Evolutionary conservation across 352 stramenopile species (phyloP), one percentile per base, ranked within the genome.

Genomic region (Aphanomyces invadans): DNA sequence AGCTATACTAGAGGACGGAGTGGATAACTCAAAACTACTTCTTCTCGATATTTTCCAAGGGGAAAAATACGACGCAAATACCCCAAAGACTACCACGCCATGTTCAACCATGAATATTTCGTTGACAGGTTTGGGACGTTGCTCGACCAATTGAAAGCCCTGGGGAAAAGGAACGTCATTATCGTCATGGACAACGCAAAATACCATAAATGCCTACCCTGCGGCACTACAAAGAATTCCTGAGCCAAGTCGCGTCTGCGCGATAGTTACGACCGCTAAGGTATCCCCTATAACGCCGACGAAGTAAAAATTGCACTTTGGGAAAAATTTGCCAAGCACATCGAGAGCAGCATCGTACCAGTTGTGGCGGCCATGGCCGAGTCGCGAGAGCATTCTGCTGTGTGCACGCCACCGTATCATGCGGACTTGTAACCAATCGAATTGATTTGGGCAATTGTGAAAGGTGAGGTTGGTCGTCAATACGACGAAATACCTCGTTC

Each of bases 371-470:
- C 26, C 10, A 57, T 65, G 31, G 70, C 70, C 2, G 11, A 26
- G 42, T 49, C 17, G 1, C 33, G 31, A 56, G 67, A 57, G 4
- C 70, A 74, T 39, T 19, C 42, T 1, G 57, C 72, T 11, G 10
- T 74, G 10, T 74, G 52, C 57, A 74, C 70, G 19, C 70, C 70
- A 29, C 65, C 70, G 7, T 53, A 74, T 31, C 68, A 74, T 48
- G 52, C 51, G 4, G 70, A 72, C 38, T 52, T 74, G 32, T 64
- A 74, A 44, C 69, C 69, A 5, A 71, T 74, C 39, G 69, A 71
- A 21, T 31, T 52, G 23, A 32, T 71, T 42, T 71, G 65, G 65
- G 65, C 55, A 5, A 38, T 61, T 25, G 56, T 68, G 19, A 71
- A 71, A 33, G 65, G 65, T 4, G 46, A 68, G 23, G 48, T 71